These are phyloP conservation scores for Microbotryomycetes sp. DNA, from an alignment of 1,284 basidiomycete species.

Conservation along the genomic window DNA sequence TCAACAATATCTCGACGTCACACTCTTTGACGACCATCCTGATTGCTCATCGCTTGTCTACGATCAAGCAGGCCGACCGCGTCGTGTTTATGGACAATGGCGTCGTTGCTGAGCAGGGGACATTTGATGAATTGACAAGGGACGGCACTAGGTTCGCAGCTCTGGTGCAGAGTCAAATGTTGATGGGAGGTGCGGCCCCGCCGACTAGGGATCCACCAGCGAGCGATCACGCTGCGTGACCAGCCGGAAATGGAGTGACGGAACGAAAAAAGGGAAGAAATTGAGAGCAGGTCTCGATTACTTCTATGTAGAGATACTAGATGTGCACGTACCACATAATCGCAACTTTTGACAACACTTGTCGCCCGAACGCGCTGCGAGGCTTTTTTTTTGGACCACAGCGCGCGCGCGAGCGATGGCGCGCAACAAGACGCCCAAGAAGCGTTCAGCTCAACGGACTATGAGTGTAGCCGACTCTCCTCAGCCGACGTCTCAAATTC, in stretches of 20 bases:
- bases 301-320: too few species aligned
- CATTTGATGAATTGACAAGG: constrained; percentile 59
- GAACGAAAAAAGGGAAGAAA: neutral
- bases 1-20: constrained; percentile 71
- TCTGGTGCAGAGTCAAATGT: constrained; percentile 26
- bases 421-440: too few species aligned
- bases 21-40: constrained; percentile 77
- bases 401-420: too few species aligned
- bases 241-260: neutral
- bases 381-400: too few species aligned
- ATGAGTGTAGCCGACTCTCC: too few species aligned
- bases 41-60: constrained; percentile 77
- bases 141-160: constrained; percentile 34
- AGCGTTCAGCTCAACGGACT: too few species aligned
- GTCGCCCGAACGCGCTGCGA: too few species aligned
- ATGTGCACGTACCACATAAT: too few species aligned
- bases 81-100: constrained; percentile 61
- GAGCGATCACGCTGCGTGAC: neutral
- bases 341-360: too few species aligned
- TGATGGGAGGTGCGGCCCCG: constrained; percentile 5
- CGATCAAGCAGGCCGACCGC: constrained; percentile 34
- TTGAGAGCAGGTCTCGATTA: neutral
- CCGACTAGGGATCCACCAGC: neutral
- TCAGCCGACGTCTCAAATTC: too few species aligned
- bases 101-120: constrained; percentile 70